Evolutionary conservation across 2,329 filamentous ascomycete genomes (phyloP).

Genomic region (Hymenoscyphus scutula): DNA sequence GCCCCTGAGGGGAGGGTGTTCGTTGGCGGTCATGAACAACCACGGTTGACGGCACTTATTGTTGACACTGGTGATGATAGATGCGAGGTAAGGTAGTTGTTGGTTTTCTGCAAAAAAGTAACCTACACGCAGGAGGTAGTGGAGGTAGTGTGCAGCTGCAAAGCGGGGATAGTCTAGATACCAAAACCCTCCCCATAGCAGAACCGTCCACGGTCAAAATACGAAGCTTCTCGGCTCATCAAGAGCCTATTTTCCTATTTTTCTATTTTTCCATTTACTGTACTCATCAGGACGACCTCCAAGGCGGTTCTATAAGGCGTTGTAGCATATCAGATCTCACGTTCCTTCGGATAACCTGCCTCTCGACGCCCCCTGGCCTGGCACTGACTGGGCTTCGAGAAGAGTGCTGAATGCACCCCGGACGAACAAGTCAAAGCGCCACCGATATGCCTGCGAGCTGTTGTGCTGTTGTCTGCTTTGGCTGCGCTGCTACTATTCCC

Average conservation of each 20-base stretch:
- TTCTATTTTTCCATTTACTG: no score
- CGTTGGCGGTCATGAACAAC: conserved; percentile 7
- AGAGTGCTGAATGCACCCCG: conserved; percentile 7
- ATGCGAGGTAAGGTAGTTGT: no score
- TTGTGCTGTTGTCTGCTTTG: no score
- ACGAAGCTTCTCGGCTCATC: background rate
- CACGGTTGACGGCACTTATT: background rate
- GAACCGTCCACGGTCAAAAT: background rate
- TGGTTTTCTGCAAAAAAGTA: background rate
- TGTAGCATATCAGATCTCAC: conserved; percentile 13
- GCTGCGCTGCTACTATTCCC: no score
- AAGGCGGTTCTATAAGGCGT: background rate
- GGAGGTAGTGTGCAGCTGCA: background rate
- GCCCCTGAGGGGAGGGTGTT: conserved; percentile 8
- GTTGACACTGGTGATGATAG: background rate
- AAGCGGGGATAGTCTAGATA: background rate
- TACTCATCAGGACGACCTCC: background rate
- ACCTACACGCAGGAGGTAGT: background rate
- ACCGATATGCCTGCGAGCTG: background rate
- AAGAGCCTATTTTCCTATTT: background rate
- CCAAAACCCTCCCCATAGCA: background rate
- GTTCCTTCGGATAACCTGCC: conserved; percentile 1
- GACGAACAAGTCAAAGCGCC: conserved; percentile 17
- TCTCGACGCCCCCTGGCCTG: conserved; percentile 9
- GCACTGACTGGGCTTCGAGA: background rate